Percentiles rank a stretch among this genome's conserved stretches.
Conservation (phyloP, 208 protist genomes). For the Strigomonas culicis region DNA sequence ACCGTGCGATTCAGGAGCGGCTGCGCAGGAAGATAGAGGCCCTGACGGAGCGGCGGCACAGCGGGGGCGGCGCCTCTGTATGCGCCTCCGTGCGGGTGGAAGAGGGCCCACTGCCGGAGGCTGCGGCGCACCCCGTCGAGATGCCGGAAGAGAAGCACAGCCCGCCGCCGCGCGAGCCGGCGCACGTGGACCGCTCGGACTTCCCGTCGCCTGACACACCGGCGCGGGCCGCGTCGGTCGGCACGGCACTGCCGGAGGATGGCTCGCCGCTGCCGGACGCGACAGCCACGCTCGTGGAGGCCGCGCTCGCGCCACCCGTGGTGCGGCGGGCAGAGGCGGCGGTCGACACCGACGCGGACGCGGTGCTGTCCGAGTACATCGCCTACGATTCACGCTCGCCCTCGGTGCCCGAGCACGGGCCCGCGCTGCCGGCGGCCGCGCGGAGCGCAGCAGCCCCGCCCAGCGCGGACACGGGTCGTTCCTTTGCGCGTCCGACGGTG, state of each 20-base stretch:
- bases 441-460: too few relatives aligned
- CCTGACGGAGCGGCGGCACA: background rate
- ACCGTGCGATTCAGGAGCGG: slow-evolving; percentile 45
- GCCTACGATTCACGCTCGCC: background rate
- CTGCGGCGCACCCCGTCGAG: too few relatives aligned
- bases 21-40: slow-evolving; percentile 48
- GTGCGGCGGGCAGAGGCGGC: background rate
- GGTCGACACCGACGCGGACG: background rate
- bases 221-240: background rate
- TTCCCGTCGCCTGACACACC: background rate
- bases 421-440: too few relatives aligned
- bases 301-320: background rate
- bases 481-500: background rate
- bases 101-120: background rate
- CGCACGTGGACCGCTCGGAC: background rate
- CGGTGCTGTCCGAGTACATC: background rate
- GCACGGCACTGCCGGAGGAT: background rate
- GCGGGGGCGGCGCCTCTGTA: too few relatives aligned
- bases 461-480: background rate
- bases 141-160: slow-evolving; percentile 7
- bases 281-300: background rate
- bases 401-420: background rate
- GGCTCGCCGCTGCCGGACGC: background rate
- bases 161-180: slow-evolving; percentile 18
- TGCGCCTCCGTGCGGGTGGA: background rate